These are phyloP conservation scores for Heracleum sosnowskyi DNA, from an alignment of 129 eudicot genomes.

Conservation along the genomic window DNA sequence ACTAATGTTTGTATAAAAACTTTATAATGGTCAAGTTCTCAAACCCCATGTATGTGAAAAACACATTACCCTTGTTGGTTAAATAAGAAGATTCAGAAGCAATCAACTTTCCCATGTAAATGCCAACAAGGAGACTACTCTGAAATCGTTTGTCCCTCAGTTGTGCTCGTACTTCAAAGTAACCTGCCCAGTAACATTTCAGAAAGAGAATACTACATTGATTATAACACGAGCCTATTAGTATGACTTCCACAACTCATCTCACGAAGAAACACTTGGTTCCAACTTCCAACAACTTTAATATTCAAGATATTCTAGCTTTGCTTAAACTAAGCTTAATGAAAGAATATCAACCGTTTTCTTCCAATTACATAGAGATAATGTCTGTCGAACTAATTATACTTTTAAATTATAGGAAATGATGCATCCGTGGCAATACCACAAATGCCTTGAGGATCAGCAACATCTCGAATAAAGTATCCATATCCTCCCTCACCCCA, in stretches of 20 bases:
- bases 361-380: not conserved
- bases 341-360: not conserved
- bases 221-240: no score
- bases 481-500: conserved; percentile 5
- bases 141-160: not conserved
- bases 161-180: not conserved
- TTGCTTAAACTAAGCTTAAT: not conserved
- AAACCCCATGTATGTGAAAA: not conserved
- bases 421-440: not conserved
- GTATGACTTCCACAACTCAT: not conserved
- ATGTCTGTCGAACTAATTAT: not conserved
- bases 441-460: conserved; percentile 3
- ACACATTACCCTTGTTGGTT: not conserved
- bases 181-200: not conserved
- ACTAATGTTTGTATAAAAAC: no score
- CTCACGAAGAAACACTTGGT: not conserved
- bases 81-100: not conserved
- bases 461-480: not conserved
- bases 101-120: not conserved
- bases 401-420: not conserved
- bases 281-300: not conserved
- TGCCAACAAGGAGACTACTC: not conserved
- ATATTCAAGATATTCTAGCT: not conserved
- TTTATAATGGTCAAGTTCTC: not conserved
- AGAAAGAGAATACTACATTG: not conserved